Evolutionary conservation across 1,139 yeast genomes (phyloP).

Genomic region (Entelexis paramagnoliae): DNA sequence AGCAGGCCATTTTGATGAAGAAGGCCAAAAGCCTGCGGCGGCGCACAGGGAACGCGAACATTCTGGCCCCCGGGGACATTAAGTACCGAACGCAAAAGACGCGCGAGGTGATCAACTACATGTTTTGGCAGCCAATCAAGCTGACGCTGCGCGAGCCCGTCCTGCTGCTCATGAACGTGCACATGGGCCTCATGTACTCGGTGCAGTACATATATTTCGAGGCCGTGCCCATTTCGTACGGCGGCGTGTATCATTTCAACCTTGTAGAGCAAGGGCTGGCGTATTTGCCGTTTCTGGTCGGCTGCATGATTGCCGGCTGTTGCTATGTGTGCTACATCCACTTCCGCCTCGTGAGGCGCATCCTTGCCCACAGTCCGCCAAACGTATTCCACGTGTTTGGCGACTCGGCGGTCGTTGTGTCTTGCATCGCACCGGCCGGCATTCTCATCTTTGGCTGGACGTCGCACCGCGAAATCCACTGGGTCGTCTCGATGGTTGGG

Average conservation of each 20-base stretch:
- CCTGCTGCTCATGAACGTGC: slow-evolving; percentile 32
- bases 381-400: slow-evolving; percentile 29
- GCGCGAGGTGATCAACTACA: slow-evolving; percentile 32
- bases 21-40: slow-evolving; percentile 41
- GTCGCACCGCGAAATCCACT: slow-evolving; percentile 49
- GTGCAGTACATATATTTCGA: slow-evolving; percentile 51
- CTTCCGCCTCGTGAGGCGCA: background rate
- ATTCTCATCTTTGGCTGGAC: slow-evolving; percentile 53
- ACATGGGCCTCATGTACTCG: slow-evolving; percentile 46
- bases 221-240: slow-evolving; percentile 48
- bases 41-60: slow-evolving; percentile 37
- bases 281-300: slow-evolving; percentile 39
- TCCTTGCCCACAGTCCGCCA: slow-evolving; percentile 36
- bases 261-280: slow-evolving; percentile 41
- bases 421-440: slow-evolving; percentile 8
- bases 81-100: slow-evolving; percentile 6
- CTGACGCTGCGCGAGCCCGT: slow-evolving; percentile 25
- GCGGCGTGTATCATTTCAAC: slow-evolving; percentile 39
- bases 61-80: slow-evolving; percentile 25
- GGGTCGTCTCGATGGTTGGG: slow-evolving; percentile 71
- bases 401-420: slow-evolving; percentile 13
- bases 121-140: slow-evolving; percentile 39
- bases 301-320: slow-evolving; percentile 24
- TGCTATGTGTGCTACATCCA: background rate
- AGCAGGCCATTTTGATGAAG: slow-evolving; percentile 38